A percentile compares a stretch with the other conserved stretches of the same genome.
These are phyloP conservation scores for Urostyla sp. DNA, from an alignment of 73 alveolate genomes.

Conservation along the genomic window DNA sequence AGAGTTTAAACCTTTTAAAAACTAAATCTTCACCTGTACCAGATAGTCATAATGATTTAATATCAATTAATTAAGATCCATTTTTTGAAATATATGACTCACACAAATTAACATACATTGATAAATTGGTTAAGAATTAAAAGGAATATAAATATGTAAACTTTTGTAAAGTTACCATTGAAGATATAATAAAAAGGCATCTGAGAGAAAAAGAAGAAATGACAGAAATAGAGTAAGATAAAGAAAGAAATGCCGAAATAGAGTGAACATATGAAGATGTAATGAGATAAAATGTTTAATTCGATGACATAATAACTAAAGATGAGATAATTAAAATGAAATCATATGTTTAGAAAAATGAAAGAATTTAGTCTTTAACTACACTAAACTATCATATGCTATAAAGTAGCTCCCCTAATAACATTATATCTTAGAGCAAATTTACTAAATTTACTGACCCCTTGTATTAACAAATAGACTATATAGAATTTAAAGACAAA, in stretches of 20 bases:
- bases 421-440: slow-evolving; percentile 8
- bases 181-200: slow-evolving; percentile 22
- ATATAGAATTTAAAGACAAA: slow-evolving; percentile 7
- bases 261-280: slow-evolving; percentile 3
- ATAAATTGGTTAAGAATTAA: slow-evolving; percentile 23
- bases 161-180: slow-evolving; percentile 49
- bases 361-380: not conserved
- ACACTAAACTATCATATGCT: slow-evolving; percentile 38
- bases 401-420: not conserved
- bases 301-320: slow-evolving; percentile 1
- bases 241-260: not conserved
- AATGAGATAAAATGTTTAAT: not conserved
- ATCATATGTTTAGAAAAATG: not conserved
- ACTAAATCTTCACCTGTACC: too few species aligned
- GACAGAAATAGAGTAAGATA: not conserved
- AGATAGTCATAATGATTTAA: too few species aligned
- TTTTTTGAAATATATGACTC: slow-evolving; percentile 66
- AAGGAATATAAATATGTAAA: slow-evolving; percentile 22
- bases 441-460: slow-evolving; percentile 50
- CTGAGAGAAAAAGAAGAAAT: not conserved
- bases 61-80: slow-evolving; percentile 76
- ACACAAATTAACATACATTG: slow-evolving; percentile 57
- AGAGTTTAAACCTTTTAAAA: too few species aligned
- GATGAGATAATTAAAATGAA: slow-evolving; percentile 31
- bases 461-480: slow-evolving; percentile 19